These are phyloP conservation scores for Nephelium lappaceum DNA, from an alignment of 345 rosid species.

Conservation along the genomic window DNA sequence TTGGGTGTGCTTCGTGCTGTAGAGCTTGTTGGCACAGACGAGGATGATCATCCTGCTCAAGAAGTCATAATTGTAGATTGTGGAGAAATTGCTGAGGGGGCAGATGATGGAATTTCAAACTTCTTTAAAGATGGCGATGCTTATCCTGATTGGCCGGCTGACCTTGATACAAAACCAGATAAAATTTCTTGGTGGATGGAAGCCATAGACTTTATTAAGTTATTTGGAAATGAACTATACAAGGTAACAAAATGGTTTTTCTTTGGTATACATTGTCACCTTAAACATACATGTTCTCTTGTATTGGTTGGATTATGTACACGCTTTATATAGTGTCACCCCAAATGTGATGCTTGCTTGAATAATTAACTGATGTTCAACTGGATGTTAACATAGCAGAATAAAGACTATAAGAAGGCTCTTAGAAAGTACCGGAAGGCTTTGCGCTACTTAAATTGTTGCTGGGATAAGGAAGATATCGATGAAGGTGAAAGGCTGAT, in stretches of 20 bases:
- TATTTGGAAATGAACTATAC: conserved; percentile 69
- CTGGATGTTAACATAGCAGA: conserved; percentile 39
- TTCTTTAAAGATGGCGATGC: conserved; percentile 90
- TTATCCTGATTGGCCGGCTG: conserved; percentile 93
- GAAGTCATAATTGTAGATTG: conserved; percentile 72
- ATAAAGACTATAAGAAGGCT: conserved; percentile 93
- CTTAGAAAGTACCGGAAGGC: conserved; percentile 90
- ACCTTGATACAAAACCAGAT: conserved; percentile 59
- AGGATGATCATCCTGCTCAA: conserved; percentile 51
- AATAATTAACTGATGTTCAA: background rate
- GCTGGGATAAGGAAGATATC: conserved; percentile 98
- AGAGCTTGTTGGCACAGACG: conserved; percentile 64
- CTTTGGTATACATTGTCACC: background rate
- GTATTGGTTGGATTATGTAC: too few species aligned
- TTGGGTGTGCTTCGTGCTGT: conserved; percentile 89
- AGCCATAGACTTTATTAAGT: conserved; percentile 72
- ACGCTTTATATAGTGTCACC: background rate
- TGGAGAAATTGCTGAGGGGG: conserved; percentile 79
- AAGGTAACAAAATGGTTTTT: conserved; percentile 48
- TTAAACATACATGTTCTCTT: too few species aligned
- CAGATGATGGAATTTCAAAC: conserved; percentile 76
- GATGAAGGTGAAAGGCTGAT: conserved; percentile 63
- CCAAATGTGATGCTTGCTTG: background rate
- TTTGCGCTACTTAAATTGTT: conserved; percentile 75
- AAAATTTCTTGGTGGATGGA: conserved; percentile 94